Evolutionary conservation across 768 basidiomycete species (phyloP).

Genomic region (Tulasnella sp.): DNA sequence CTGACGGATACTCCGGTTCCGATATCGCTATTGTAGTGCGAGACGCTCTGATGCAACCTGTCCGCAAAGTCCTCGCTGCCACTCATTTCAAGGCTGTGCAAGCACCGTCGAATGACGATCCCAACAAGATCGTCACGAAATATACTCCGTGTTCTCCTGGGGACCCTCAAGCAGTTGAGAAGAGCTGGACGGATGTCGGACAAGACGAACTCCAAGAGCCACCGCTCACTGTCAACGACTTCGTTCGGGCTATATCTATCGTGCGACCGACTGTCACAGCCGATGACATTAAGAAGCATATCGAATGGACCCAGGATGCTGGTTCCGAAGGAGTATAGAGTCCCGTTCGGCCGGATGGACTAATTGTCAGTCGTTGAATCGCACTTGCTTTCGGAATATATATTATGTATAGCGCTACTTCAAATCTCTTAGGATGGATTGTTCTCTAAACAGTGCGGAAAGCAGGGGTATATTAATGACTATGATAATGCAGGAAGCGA

Average conservation of each 20-base stretch:
- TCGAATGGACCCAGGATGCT: slow-evolving; percentile 80
- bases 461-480: slow-evolving; percentile 16
- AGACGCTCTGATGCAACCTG: slow-evolving; percentile 97
- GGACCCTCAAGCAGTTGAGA: slow-evolving; percentile 78
- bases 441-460: not conserved
- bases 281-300: slow-evolving; percentile 79
- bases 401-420: not conserved
- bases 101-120: slow-evolving; percentile 39
- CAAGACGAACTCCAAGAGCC: slow-evolving; percentile 91
- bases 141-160: slow-evolving; percentile 97
- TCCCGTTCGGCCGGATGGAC: not conserved
- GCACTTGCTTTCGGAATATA: not conserved
- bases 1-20: slow-evolving; percentile 92
- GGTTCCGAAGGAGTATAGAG: slow-evolving; percentile 45
- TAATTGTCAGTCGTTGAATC: not conserved
- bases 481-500: slow-evolving; percentile 7
- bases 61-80: slow-evolving; percentile 90
- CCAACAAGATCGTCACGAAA: slow-evolving; percentile 43
- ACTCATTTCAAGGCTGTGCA: slow-evolving; percentile 82
- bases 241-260: slow-evolving; percentile 70
- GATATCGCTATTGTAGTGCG: slow-evolving; percentile 93
- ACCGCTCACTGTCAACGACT: slow-evolving; percentile 69
- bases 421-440: not conserved
- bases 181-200: slow-evolving; percentile 82
- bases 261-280: slow-evolving; percentile 86